Evolutionary conservation across 306 rosid species (phyloP).

Genomic region (Fragaria vesca): DNA sequence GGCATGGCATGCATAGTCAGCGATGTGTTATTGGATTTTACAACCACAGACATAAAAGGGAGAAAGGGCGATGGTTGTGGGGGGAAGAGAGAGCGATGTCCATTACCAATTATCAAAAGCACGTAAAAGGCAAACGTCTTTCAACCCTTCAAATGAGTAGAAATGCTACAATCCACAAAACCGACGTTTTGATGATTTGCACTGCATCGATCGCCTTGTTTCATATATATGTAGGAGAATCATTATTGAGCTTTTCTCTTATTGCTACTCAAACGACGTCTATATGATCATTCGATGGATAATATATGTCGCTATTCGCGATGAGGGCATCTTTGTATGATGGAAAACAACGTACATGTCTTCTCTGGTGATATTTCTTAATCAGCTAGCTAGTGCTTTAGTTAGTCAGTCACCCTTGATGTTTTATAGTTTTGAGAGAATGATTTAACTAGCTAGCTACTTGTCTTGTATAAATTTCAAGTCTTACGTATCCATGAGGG

Average conservation of each 20-base stretch:
- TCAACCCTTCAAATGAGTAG: not conserved
- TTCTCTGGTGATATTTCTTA: not conserved
- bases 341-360: not conserved
- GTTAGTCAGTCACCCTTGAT: not conserved
- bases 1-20: not conserved
- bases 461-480: not conserved
- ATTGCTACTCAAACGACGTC: not conserved
- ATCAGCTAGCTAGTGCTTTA: not conserved
- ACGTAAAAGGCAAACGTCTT: not conserved
- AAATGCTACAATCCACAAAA: not conserved
- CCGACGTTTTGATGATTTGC: not conserved
- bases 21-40: constrained; percentile 6
- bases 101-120: not conserved
- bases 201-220: not conserved
- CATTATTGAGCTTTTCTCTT: not conserved
- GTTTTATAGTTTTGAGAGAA: not conserved
- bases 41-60: constrained; percentile 12
- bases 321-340: not conserved
- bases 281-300: not conserved
- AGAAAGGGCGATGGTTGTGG: not conserved
- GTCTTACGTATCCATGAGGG: not conserved
- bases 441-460: not conserved
- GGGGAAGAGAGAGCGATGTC: constrained; percentile 11
- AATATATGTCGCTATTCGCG: not conserved
- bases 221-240: not conserved